Evolutionary conservation across 2,329 filamentous ascomycete genomes (phyloP).

Genomic region (Bisporella sp.): DNA sequence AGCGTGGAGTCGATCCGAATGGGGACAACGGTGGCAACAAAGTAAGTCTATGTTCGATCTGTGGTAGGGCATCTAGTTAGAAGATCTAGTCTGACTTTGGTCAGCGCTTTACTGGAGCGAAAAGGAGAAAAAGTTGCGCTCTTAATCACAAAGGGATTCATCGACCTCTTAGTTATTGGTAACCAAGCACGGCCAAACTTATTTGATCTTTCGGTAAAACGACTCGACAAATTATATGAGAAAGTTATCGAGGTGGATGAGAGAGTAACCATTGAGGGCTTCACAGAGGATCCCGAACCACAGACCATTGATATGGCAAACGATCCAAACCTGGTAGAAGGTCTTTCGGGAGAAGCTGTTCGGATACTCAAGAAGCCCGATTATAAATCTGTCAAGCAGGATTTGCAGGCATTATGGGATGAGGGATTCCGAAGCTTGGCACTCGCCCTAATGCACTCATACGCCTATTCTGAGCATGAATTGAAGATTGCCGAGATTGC

Average conservation of each 20-base stretch:
- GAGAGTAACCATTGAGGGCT: slow-evolving; percentile 65
- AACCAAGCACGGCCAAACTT: slow-evolving; percentile 67
- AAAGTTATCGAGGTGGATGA: slow-evolving; percentile 65
- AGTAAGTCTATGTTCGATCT: not conserved
- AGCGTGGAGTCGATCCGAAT: slow-evolving; percentile 63
- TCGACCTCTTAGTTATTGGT: slow-evolving; percentile 65
- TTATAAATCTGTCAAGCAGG: slow-evolving; percentile 28
- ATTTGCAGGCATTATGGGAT: slow-evolving; percentile 51
- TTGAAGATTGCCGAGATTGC: slow-evolving; percentile 53
- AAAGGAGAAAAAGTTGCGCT: slow-evolving; percentile 67
- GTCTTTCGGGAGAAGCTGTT: slow-evolving; percentile 39
- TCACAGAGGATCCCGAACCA: slow-evolving; percentile 59
- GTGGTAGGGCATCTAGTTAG: not conserved
- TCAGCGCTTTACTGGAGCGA: slow-evolving; percentile 65
- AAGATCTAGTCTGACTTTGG: slow-evolving; percentile 50
- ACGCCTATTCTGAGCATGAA: slow-evolving; percentile 62
- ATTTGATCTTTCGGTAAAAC: slow-evolving; percentile 62
- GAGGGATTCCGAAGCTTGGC: slow-evolving; percentile 55
- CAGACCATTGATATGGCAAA: slow-evolving; percentile 50
- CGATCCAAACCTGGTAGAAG: slow-evolving; percentile 60
- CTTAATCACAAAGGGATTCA: slow-evolving; percentile 65
- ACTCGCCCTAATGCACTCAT: slow-evolving; percentile 63
- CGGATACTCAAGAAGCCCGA: slow-evolving; percentile 30
- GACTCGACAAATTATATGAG: slow-evolving; percentile 61
- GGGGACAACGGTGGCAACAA: slow-evolving; percentile 42